Conservation (phyloP, 2,329 filamentous ascomycete genomes). For the Penicillium sp. region DNA sequence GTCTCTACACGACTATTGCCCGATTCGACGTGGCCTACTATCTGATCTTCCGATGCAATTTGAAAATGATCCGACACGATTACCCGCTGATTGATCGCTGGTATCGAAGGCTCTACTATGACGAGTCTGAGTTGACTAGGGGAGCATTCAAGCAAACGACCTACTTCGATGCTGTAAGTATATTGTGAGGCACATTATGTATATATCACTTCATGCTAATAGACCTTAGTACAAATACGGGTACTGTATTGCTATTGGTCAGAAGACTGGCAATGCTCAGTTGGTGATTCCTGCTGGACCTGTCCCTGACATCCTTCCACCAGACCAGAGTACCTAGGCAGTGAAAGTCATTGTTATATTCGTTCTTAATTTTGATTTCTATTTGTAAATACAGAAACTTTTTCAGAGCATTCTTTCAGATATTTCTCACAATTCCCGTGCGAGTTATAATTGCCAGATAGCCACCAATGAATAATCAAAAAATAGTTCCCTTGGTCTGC, state of each 20-base stretch:
- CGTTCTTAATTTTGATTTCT: neutral
- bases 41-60: conserved; percentile 75
- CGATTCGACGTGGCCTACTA: conserved; percentile 74
- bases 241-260: conserved; percentile 22
- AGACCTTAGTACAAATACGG: conserved; percentile 26
- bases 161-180: conserved; percentile 41
- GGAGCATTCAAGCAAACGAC: conserved; percentile 48
- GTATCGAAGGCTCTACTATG: conserved; percentile 50
- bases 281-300: conserved; percentile 29
- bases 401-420: too few species aligned
- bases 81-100: conserved; percentile 53
- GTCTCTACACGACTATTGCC: conserved; percentile 67
- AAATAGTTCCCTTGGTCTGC: conserved; percentile 58
- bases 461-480: conserved; percentile 31
- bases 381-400: neutral
- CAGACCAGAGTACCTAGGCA: neutral
- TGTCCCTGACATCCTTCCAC: conserved; percentile 27
- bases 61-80: conserved; percentile 63
- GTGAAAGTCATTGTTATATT: too few species aligned
- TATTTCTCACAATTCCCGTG: too few species aligned
- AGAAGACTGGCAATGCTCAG: conserved; percentile 19
- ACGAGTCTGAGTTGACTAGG: conserved; percentile 43
- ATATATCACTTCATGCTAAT: neutral
- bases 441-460: too few species aligned
- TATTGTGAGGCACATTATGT: neutral